These are phyloP conservation scores for Skeletonema marinoi DNA, from an alignment of 108 stramenopile species.

Conservation along the genomic window DNA sequence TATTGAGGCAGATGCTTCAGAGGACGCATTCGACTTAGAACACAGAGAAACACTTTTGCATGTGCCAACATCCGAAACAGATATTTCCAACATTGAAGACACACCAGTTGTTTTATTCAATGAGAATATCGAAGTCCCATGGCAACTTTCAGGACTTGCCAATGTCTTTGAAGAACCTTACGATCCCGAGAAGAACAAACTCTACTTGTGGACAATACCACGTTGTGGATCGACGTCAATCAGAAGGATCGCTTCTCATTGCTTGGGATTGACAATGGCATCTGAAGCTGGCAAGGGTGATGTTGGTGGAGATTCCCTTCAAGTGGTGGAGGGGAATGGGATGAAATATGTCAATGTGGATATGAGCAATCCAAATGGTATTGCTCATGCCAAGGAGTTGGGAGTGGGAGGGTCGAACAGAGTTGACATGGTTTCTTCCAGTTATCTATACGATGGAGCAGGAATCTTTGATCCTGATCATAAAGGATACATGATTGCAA, in stretches of 20 bases:
- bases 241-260: constrained; percentile 36
- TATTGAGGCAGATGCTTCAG: neutral
- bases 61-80: neutral
- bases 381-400: constrained; percentile 22
- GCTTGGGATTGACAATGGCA: constrained; percentile 43
- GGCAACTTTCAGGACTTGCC: constrained; percentile 12
- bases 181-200: constrained; percentile 19
- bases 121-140: constrained; percentile 9
- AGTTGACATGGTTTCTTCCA: constrained; percentile 36
- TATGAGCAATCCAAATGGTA: constrained; percentile 29
- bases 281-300: constrained; percentile 45
- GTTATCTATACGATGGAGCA: constrained; percentile 31
- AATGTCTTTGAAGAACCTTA: constrained; percentile 40
- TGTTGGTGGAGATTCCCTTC: constrained; percentile 31
- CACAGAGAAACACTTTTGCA: constrained; percentile 8
- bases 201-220: constrained; percentile 43
- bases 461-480: constrained; percentile 22
- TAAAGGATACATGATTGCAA: constrained; percentile 36
- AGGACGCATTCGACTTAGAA: neutral
- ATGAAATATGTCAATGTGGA: constrained; percentile 45
- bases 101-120: constrained; percentile 3
- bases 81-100: constrained; percentile 8
- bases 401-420: constrained; percentile 18
- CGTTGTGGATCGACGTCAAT: constrained; percentile 39
- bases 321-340: constrained; percentile 23